A percentile compares a stretch with the other conserved stretches of the same genome.
Evolutionary conservation across 306 rosid genomes (phyloP).

Genomic region (Prunus mira): DNA sequence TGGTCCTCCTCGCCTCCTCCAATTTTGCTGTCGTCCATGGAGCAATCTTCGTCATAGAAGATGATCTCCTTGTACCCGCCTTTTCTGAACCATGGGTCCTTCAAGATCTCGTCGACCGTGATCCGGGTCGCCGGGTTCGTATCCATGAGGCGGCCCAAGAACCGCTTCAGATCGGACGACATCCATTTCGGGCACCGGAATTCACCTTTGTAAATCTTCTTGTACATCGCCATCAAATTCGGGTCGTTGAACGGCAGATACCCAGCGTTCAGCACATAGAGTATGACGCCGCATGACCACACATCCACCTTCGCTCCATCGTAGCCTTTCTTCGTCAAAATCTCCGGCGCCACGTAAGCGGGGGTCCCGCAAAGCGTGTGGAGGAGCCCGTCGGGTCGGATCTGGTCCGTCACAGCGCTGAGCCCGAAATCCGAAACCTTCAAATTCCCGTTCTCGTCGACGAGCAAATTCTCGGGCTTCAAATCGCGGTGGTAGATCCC

Average conservation of each 20-base stretch:
- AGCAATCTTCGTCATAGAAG: constrained; percentile 30
- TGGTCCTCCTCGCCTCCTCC: constrained; percentile 12
- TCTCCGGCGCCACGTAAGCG: constrained; percentile 86
- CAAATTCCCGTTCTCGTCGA: constrained; percentile 48
- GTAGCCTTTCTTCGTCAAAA: constrained; percentile 63
- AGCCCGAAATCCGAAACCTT: constrained; percentile 76
- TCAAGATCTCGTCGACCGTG: constrained; percentile 48
- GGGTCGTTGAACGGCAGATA: constrained; percentile 75
- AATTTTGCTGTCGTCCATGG: not conserved
- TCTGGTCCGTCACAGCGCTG: constrained; percentile 55
- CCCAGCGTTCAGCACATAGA: constrained; percentile 61
- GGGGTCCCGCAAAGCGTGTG: constrained; percentile 86
- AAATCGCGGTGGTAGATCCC: constrained; percentile 74
- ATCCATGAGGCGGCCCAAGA: constrained; percentile 50
- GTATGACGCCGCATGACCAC: constrained; percentile 68
- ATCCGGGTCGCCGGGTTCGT: constrained; percentile 58
- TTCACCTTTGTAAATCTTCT: constrained; percentile 65
- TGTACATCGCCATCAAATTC: constrained; percentile 66
- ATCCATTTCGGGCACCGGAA: constrained; percentile 67
- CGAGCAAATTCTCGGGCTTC: constrained; percentile 63
- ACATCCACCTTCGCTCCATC: constrained; percentile 72
- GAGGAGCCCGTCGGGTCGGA: constrained; percentile 53
- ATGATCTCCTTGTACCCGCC: constrained; percentile 41
- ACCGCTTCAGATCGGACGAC: constrained; percentile 49
- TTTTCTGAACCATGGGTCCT: constrained; percentile 60